Evolutionary conservation across 2,329 filamentous ascomycete species (phyloP), one percentile per base, ranked within the genome.

Genomic region (Colletotrichum tanaceti): DNA sequence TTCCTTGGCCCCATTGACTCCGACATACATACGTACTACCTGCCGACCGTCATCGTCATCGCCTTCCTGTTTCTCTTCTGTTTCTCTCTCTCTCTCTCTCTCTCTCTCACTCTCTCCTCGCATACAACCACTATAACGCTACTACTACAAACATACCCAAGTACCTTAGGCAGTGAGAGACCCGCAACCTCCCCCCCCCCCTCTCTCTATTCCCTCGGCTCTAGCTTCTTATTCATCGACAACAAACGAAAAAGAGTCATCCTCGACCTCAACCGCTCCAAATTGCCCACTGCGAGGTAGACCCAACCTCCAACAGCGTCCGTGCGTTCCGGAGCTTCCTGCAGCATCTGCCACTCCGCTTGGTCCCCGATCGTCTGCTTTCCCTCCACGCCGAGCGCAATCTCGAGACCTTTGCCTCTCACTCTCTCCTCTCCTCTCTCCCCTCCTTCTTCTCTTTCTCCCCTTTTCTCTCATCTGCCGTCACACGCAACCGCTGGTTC

Each of bases 281-380:
- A 20, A 52, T 28, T n/a, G 22, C 49, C 44, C 64, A 20, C 39
- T 59, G 58, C 47, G 55, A 60, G 62, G 63, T 46, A 46, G 16
- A 61, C 24, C 63, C 44, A 43, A 41, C 49, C 41, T 68, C 49
- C 65, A 32, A 22, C 50, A 41, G 39, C 50, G 66, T 66, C 66
- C 66, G 66, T 69, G 66, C 66, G 66, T 66, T 66, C 66, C 66
- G 66, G 55, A 69, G 66, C 66, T 69, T 66, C 66, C 66, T 66
- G 44, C 61, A 54, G 32, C 61, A 65, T 49, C 61, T 59, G 43
- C 65, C 65, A 58, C 61, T 59, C 63, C 53, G 61, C 65, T 68
- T 65, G 65, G 54, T 68, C 65, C 65, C 61, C 65, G 61, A 60
- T 59, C 47, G 35, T 49, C 43, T 38, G 57, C 57, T 65, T 57